phyloP scores from a whole-genome alignment of 306 rosid genomes.

The Lathyrus tuberosus region DNA sequence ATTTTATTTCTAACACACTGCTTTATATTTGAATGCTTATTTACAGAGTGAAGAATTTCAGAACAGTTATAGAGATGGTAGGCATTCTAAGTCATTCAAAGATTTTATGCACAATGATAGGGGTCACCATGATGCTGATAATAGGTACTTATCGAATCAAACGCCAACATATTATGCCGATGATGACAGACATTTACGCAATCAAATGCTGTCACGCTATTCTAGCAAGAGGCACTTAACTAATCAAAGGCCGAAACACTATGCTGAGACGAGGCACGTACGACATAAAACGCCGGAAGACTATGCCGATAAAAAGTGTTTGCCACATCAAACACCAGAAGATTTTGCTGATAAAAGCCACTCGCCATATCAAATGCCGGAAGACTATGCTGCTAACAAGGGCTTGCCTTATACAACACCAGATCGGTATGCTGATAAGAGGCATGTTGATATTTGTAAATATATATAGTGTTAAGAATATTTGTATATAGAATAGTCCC shows the following conservation, averaged over 20 bases:
- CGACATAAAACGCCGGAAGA: not conserved
- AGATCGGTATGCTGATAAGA: not conserved
- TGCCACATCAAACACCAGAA: not conserved
- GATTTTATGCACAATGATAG: not conserved
- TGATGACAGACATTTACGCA: not conserved
- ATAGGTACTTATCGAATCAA: not conserved
- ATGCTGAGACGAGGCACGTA: not conserved
- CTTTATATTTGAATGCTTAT: conserved; percentile 20
- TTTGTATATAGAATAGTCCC: no score
- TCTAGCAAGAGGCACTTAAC: not conserved
- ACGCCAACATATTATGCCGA: not conserved
- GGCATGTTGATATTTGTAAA: no score
- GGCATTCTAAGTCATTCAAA: not conserved
- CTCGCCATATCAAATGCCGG: not conserved
- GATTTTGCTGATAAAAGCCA: not conserved
- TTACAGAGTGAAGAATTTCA: conserved; percentile 30
- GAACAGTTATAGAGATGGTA: conserved; percentile 2
- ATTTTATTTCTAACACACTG: conserved; percentile 8
- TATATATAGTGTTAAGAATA: no score
- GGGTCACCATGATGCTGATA: not conserved
- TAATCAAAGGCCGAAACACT: not conserved
- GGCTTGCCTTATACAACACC: not conserved
- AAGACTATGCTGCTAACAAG: not conserved
- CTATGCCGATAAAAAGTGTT: not conserved
- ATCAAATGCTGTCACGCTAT: not conserved